Conservation (phyloP, 306 rosid species). For the Quercus variabilis region DNA sequence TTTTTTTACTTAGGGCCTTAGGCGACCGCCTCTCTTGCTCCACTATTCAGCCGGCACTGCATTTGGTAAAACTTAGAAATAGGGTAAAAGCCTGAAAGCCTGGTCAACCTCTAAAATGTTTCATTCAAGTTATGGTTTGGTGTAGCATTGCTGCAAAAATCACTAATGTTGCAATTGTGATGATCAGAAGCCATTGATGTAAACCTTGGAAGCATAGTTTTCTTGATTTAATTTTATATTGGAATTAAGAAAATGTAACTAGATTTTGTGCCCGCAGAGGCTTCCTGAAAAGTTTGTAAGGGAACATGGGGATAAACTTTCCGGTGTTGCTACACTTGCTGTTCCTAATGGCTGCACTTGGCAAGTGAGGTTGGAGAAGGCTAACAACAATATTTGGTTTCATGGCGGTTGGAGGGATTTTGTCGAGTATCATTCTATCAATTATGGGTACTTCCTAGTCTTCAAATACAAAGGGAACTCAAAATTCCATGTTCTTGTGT, state of each 20-base stretch:
- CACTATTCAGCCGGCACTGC: too few relatives aligned
- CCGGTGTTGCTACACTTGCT: not conserved
- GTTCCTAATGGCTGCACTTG: conserved; percentile 16
- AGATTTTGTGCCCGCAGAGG: not conserved
- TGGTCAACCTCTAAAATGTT: not conserved
- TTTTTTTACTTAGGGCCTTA: too few relatives aligned
- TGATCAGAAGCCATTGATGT: not conserved
- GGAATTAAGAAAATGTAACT: not conserved
- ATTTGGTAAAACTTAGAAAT: not conserved
- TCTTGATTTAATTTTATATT: not conserved
- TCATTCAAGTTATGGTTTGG: too few relatives aligned
- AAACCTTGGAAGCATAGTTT: not conserved
- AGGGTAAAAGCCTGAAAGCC: not conserved
- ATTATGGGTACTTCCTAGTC: too few relatives aligned
- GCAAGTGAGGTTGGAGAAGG: conserved; percentile 10
- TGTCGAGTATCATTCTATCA: not conserved
- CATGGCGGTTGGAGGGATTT: conserved; percentile 7
- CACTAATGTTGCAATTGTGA: too few relatives aligned
- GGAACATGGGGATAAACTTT: conserved; percentile 15
- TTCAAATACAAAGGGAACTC: too few relatives aligned
- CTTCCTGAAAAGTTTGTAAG: conserved; percentile 1
- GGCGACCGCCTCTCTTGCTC: too few relatives aligned
- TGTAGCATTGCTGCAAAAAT: too few relatives aligned
- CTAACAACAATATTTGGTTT: conserved; percentile 7
- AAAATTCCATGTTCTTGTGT: too few relatives aligned